phyloP scores from a whole-genome alignment of 1,284 basidiomycete genomes.

The Kwoniella shivajii region DNA sequence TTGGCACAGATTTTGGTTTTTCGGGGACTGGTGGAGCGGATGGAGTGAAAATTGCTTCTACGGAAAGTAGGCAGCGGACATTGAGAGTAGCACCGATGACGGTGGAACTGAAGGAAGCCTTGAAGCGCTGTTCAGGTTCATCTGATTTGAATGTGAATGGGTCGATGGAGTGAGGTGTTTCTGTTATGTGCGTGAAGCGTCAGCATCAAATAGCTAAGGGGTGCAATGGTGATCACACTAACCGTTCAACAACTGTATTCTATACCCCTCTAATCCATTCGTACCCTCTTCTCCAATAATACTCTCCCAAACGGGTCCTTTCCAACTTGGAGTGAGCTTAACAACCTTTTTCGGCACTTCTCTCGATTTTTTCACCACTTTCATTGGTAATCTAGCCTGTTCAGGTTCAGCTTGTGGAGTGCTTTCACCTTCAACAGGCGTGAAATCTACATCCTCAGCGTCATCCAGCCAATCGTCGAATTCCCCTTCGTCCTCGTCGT shows the following conservation, averaged over 20 bases:
- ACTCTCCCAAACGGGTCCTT: conserved; percentile 51
- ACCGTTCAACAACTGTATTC: conserved; percentile 52
- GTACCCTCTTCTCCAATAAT: conserved; percentile 36
- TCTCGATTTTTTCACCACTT: conserved; percentile 35
- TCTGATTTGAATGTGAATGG: conserved; percentile 46
- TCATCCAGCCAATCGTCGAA: conserved; percentile 53
- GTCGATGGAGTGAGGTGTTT: conserved; percentile 47
- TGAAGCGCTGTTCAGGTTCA: conserved; percentile 35
- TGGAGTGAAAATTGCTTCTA: conserved; percentile 16
- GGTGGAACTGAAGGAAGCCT: conserved; percentile 33
- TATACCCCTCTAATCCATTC: conserved; percentile 44
- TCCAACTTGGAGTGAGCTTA: conserved; percentile 47
- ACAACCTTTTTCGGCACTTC: conserved; percentile 44
- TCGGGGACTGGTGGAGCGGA: not conserved
- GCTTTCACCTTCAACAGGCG: conserved; percentile 19
- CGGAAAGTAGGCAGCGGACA: conserved; percentile 36
- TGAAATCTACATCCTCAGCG: conserved; percentile 32
- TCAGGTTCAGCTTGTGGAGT: conserved; percentile 7
- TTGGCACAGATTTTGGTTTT: not conserved
- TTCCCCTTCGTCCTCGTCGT: conserved; percentile 43
- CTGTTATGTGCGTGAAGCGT: conserved; percentile 22
- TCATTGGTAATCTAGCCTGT: conserved; percentile 27
- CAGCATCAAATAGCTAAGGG: not conserved
- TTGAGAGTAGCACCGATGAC: conserved; percentile 33
- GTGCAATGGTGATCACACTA: conserved; percentile 13